Evolutionary conservation across 331 rosid genomes (phyloP), one percentile per base, ranked within the genome.

Genomic region (Rosa hybrid): DNA sequence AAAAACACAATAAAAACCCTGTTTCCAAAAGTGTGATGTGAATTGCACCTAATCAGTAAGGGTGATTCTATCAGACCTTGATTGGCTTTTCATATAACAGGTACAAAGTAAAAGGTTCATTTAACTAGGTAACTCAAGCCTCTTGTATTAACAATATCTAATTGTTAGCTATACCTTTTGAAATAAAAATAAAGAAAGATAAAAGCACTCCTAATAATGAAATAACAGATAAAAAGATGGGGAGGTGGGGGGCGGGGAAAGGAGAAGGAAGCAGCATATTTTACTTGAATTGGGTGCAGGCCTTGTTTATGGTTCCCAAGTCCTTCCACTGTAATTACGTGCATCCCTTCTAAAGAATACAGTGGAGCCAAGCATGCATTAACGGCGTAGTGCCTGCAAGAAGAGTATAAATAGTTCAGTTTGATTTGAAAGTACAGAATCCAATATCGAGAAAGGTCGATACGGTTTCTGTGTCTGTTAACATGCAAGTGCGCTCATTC

Each of bases 341-440:
- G 98, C 98, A 91, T 95, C 79, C 99, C 99, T 88, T 93, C 98
- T 51, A 95, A 94, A 78, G 99, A 91, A 84, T 95, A 95, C 67
- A 95, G 86, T 73, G 99, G 96, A 70, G 99, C 90, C 87, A 95
- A 87, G 92, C 99, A 95, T 83, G 99, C 97, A 84, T 95, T 95
- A 82, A 95, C 50, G 13, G 99, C 98, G 79, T 91, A 90, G 87
- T 95, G 93, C 79, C 99, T 95, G 89, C 49, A 86, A 85, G 27
- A 80, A 71, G 63, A 67, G 77, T 46, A 71, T 16, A 34, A 67
- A 56, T 53, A 8, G 48, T 54, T 83, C 81, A 85, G 80, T 57
- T 59, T 77, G 67, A 75, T 67, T 60, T 44, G 7, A 38, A 76
- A 42, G 18, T 65, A 25, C 34, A 23, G 17, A 30, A 21, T 64